Percentiles rank a stretch among this genome's conserved stretches.
These are phyloP conservation scores for Geotrichum histeridarum DNA, from an alignment of 1,139 yeast species.

Conservation along the genomic window DNA sequence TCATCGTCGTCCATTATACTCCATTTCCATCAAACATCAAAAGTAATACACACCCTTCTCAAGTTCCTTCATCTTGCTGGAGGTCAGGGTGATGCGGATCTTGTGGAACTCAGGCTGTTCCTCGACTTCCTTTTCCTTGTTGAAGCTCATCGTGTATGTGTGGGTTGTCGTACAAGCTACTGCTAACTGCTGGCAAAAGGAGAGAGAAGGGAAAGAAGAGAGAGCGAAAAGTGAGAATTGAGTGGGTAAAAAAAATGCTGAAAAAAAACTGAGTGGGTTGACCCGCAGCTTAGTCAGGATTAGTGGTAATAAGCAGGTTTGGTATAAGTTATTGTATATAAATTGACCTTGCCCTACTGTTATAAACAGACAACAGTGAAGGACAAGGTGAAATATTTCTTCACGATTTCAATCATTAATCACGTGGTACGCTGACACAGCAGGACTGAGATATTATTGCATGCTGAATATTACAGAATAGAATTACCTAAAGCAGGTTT, in stretches of 20 bases:
- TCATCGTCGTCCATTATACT: background rate
- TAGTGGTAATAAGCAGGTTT: conserved; percentile 3
- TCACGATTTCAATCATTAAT: background rate
- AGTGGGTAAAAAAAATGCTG: conserved; percentile 17
- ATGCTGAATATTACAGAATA: background rate
- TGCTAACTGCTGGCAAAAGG: conserved; percentile 9
- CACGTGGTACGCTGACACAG: background rate
- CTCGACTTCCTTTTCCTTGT: conserved; percentile 65
- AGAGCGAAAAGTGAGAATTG: conserved; percentile 22
- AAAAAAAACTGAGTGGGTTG: conserved; percentile 25
- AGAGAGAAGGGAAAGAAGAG: conserved; percentile 27
- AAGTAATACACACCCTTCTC: conserved; percentile 56
- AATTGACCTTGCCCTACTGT: background rate
- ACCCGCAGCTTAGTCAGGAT: background rate
- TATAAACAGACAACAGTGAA: background rate
- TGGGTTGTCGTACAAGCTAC: conserved; percentile 9
- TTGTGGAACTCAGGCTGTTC: conserved; percentile 85
- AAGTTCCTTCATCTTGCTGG: conserved; percentile 97
- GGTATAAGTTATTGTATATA: background rate
- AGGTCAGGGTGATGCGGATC: conserved; percentile 98
- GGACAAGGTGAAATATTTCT: background rate
- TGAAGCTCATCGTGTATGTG: conserved; percentile 35
- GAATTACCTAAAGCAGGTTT: background rate
- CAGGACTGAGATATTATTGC: background rate
- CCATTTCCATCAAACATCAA: background rate